These are phyloP conservation scores for Danielia reshetovae DNA, from an alignment of 805 yeast genomes.

Conservation along the genomic window DNA sequence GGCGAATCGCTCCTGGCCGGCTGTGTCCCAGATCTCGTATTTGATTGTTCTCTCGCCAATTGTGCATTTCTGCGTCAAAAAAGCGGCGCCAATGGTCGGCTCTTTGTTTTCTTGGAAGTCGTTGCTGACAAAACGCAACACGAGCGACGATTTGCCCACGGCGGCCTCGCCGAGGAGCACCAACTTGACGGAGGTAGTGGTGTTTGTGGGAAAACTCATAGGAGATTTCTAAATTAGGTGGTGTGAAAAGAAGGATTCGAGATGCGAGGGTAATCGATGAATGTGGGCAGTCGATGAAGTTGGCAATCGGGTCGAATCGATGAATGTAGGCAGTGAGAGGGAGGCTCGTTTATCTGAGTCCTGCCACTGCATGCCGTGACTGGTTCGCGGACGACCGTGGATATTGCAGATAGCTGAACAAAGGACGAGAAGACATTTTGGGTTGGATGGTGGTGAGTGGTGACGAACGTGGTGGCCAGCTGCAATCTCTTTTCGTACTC, in stretches of 20 bases:
- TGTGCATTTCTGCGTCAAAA: constrained; percentile 63
- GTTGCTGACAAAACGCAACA: constrained; percentile 67
- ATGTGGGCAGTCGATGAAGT: too few relatives aligned
- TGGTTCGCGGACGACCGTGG: neutral
- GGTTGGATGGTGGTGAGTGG: too few relatives aligned
- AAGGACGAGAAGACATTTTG: too few relatives aligned
- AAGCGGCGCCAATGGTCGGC: constrained; percentile 85
- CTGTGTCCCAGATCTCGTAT: constrained; percentile 84
- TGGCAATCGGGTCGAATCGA: too few relatives aligned
- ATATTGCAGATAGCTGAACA: neutral
- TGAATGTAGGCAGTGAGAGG: too few relatives aligned
- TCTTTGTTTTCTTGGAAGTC: constrained; percentile 70
- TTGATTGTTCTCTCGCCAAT: constrained; percentile 54
- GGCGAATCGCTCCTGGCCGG: constrained; percentile 79
- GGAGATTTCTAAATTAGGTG: constrained; percentile 1
- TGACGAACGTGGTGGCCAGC: too few relatives aligned
- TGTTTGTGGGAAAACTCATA: constrained; percentile 12
- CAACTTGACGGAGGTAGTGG: constrained; percentile 44
- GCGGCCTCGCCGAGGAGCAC: constrained; percentile 81
- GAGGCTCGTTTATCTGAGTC: neutral
- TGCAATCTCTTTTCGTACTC: too few relatives aligned
- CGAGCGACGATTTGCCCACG: constrained; percentile 72
- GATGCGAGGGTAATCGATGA: neutral
- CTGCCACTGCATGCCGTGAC: neutral
- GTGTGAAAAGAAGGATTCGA: neutral